Evolutionary conservation across 768 basidiomycete genomes (phyloP).

Genomic region (Macrolepiota fuliginosa): DNA sequence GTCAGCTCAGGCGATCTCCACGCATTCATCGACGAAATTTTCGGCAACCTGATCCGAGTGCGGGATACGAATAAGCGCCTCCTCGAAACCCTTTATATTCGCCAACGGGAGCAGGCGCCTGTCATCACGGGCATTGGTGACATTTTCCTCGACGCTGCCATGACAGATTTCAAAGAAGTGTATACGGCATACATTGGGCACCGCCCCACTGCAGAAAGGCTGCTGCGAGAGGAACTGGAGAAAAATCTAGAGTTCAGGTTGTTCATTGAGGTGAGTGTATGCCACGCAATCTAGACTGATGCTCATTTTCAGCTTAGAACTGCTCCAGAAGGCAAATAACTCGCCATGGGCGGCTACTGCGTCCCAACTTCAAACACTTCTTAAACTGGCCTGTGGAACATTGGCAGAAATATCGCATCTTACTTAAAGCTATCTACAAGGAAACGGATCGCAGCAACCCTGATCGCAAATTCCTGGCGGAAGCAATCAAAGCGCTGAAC

Average conservation of each 20-base stretch:
- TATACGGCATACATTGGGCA: slow-evolving; percentile 89
- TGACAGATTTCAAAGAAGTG: slow-evolving; percentile 75
- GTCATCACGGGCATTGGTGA: slow-evolving; percentile 87
- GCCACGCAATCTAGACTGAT: too few species aligned
- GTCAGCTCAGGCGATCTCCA: slow-evolving; percentile 58
- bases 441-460: slow-evolving; percentile 81
- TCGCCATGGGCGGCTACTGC: slow-evolving; percentile 35
- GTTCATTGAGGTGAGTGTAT: slow-evolving; percentile 74
- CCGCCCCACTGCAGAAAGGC: slow-evolving; percentile 81
- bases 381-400: slow-evolving; percentile 79
- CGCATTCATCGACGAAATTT: slow-evolving; percentile 84
- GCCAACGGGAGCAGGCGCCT: slow-evolving; percentile 82
- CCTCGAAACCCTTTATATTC: slow-evolving; percentile 81
- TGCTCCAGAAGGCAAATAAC: slow-evolving; percentile 42
- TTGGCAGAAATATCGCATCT: slow-evolving; percentile 78
- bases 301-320: slow-evolving; percentile 27
- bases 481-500: slow-evolving; percentile 83
- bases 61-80: slow-evolving; percentile 77
- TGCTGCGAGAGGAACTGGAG: slow-evolving; percentile 84
- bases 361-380: slow-evolving; percentile 73
- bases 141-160: slow-evolving; percentile 79
- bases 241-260: slow-evolving; percentile 78
- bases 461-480: slow-evolving; percentile 78
- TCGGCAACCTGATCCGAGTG: slow-evolving; percentile 84
- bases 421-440: slow-evolving; percentile 81